Base-by-base conservation (phyloP, 2,329 filamentous ascomycete genomes). In the Fusarium chlamydosporum region DNA sequence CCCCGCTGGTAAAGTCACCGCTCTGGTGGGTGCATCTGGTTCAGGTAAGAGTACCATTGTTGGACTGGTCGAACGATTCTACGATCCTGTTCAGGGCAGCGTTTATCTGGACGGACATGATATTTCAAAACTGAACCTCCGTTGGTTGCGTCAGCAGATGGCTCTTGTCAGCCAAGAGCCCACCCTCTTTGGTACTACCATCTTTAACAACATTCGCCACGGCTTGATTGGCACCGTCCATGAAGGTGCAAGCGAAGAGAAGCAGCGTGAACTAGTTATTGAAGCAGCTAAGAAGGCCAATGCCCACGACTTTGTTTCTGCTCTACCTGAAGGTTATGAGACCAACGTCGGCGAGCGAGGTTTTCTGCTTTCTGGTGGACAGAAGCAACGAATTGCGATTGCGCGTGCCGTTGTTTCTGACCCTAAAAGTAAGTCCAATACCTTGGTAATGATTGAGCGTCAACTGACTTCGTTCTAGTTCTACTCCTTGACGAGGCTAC, bases 331-430 rank as follows among this genome's bases (percentile, higher is more conserved):
- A 71, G 92, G 92, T 3, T 98, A 98, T 74, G 88, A 97, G 70
- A 98, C 96, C 0, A 90, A 96, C 70, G 95, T 98, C n/a, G 96
- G 96, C 58, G 94, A 98, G 79, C 91, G 94, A 67, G 96, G 96
- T 11, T 97, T 97, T 77, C 82, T 97, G 53, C 85, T 99, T 10
- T 97, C 93, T 56, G 96, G 96, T 77, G 96, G 96, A 35, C 96
- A 99, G 80, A 97, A 97, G 79, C 96, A 98, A 80, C 92, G 96
- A 72, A 96, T 98, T 75, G 94, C 95, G 13, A 97, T 98, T 79
- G 94, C 95, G 9, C 87, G 94, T 75, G 94, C 94, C 38, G 88
- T 97, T 58, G 93, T 97, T 31, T 95, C 92, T 18, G 92, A 97
- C 73, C 95, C 95, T 1, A 96, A 94, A 82, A 90, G 82, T 84